A percentile compares a stretch with the other conserved stretches of the same genome.
Evolutionary conservation across 2,329 filamentous ascomycete genomes (phyloP).

Genomic region (Xylariales sp.): DNA sequence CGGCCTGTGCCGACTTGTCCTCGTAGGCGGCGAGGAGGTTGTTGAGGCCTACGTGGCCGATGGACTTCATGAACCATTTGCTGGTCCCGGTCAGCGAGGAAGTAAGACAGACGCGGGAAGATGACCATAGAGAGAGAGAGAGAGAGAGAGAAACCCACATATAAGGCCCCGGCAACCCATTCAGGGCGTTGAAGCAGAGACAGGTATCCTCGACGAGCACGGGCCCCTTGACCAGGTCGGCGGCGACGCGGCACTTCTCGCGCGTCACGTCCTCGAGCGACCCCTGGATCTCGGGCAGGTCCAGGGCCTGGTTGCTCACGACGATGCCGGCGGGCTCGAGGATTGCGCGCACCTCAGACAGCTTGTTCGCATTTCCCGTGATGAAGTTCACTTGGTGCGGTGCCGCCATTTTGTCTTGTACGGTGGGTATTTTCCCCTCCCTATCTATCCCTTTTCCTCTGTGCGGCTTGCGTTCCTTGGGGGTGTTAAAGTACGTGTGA

Average conservation of each 20-base stretch:
- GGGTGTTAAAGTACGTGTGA: too few species aligned
- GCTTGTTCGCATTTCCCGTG: constrained; percentile 95
- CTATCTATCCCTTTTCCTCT: too few species aligned
- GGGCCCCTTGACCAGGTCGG: constrained; percentile 76
- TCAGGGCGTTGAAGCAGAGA: constrained; percentile 89
- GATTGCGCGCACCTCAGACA: constrained; percentile 89
- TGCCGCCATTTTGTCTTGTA: constrained; percentile 29
- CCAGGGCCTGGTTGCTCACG: constrained; percentile 78
- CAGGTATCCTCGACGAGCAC: constrained; percentile 97
- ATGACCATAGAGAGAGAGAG: constrained; percentile 1
- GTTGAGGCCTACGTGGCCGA: constrained; percentile 88
- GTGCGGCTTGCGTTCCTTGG: too few species aligned
- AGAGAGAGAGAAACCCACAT: constrained; percentile 72
- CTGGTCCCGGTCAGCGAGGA: constrained; percentile 57
- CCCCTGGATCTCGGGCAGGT: constrained; percentile 91
- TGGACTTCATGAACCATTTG: constrained; percentile 90
- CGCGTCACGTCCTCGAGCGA: constrained; percentile 89
- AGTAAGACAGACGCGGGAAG: not conserved
- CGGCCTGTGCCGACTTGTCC: constrained; percentile 90
- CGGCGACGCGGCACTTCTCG: constrained; percentile 88
- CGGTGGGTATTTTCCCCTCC: not conserved
- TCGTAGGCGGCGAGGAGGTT: constrained; percentile 89
- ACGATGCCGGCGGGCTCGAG: constrained; percentile 74
- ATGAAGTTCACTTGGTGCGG: constrained; percentile 81
- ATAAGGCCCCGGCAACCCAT: constrained; percentile 93